Evolutionary conservation across 1,139 yeast genomes (phyloP).

Genomic region (Magnusiomyces tetraspermus): DNA sequence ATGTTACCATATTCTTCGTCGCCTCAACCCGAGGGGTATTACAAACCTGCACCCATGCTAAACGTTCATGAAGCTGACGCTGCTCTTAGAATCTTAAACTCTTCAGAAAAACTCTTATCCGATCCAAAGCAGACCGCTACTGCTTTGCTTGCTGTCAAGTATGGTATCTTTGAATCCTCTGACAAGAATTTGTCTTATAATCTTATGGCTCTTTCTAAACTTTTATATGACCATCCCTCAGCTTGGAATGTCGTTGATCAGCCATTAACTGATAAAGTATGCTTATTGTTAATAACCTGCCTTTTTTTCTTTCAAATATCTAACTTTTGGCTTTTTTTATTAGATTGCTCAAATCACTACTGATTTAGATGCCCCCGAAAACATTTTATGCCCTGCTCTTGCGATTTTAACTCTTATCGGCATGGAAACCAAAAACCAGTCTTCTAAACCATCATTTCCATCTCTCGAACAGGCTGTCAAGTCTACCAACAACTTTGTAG

Average conservation of each 20-base stretch:
- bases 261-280: slow-evolving; percentile 21
- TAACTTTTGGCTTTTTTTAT: background rate
- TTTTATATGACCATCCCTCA: slow-evolving; percentile 21
- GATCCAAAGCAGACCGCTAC: slow-evolving; percentile 27
- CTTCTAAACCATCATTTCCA: slow-evolving; percentile 16
- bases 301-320: background rate
- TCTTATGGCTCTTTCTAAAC: slow-evolving; percentile 22
- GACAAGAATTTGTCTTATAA: slow-evolving; percentile 23
- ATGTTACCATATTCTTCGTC: slow-evolving; percentile 7
- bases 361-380: slow-evolving; percentile 19
- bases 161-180: slow-evolving; percentile 25
- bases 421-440: slow-evolving; percentile 19
- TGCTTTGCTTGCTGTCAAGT: slow-evolving; percentile 25
- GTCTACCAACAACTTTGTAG: slow-evolving; percentile 18
- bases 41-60: background rate
- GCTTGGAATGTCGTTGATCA: slow-evolving; percentile 27
- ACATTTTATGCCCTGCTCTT: slow-evolving; percentile 25
- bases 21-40: slow-evolving; percentile 2
- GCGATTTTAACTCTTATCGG: slow-evolving; percentile 23
- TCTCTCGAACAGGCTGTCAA: slow-evolving; percentile 19
- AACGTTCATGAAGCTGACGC: slow-evolving; percentile 6
- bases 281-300: slow-evolving; percentile 4
- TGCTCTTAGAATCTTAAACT: slow-evolving; percentile 7
- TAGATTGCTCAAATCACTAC: slow-evolving; percentile 18
- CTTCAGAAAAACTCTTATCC: slow-evolving; percentile 21